Percentiles rank a stretch among this genome's conserved stretches.
These are phyloP conservation scores for Mycena latifolia DNA, from an alignment of 768 basidiomycete species.

Conservation along the genomic window DNA sequence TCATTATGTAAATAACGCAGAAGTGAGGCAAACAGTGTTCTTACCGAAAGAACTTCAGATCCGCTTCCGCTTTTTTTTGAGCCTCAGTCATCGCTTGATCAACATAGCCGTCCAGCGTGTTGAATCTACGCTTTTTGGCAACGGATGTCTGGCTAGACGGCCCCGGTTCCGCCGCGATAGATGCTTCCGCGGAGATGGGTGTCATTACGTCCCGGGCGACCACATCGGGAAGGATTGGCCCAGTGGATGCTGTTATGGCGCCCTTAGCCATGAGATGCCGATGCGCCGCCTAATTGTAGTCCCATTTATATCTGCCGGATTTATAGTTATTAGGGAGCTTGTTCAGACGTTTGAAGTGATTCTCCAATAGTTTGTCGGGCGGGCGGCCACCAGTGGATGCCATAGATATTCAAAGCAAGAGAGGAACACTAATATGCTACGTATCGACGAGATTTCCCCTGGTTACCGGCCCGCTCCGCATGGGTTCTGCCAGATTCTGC, in stretches of 20 bases:
- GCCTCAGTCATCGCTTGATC: not conserved
- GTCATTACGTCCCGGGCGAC: too few relatives aligned
- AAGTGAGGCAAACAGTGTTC: not conserved
- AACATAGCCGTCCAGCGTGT: constrained; percentile 1
- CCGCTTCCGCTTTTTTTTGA: not conserved
- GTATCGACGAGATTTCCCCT: too few relatives aligned
- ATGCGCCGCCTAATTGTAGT: not conserved
- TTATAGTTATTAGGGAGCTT: not conserved
- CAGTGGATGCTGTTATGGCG: not conserved
- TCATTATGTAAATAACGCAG: not conserved
- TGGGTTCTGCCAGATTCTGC: constrained; percentile 1
- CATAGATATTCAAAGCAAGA: not conserved
- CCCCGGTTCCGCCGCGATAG: not conserved
- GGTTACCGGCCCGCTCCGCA: too few relatives aligned
- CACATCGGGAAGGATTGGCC: too few relatives aligned
- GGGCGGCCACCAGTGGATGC: not conserved
- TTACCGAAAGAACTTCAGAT: not conserved
- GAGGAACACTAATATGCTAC: too few relatives aligned
- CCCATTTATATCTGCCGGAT: not conserved
- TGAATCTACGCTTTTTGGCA: not conserved
- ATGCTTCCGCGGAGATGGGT: too few relatives aligned
- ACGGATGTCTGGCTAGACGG: not conserved
- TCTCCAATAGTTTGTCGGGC: not conserved
- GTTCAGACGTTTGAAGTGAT: not conserved
- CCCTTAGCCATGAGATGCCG: not conserved